These are phyloP conservation scores for Tetradesmus obliquus DNA, from an alignment of 139 green algal species.

Conservation along the genomic window DNA sequence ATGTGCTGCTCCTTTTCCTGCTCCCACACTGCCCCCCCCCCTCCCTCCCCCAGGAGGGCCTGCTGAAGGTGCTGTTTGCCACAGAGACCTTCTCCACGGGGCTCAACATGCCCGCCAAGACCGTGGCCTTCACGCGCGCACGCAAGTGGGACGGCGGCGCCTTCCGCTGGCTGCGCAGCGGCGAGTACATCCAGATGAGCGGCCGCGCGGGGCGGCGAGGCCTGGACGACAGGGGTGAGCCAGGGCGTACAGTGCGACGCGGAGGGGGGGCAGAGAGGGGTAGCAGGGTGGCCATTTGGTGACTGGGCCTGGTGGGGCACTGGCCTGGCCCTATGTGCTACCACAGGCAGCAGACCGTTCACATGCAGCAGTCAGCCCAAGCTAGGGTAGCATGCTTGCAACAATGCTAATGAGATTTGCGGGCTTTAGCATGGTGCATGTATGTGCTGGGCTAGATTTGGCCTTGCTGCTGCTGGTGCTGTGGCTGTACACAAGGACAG, in stretches of 20 bases:
- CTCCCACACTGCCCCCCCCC: not conserved
- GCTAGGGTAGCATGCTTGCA: not conserved
- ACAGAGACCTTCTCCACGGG: conserved; percentile 98
- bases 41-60: conserved; percentile 45
- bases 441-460: not conserved
- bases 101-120: conserved; percentile 98
- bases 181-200: conserved; percentile 99
- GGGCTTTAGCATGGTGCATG: not conserved
- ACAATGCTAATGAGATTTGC: not conserved
- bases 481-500: no score
- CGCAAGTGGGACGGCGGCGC: conserved; percentile 94
- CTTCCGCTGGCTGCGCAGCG: conserved; percentile 74
- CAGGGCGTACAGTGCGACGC: not conserved
- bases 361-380: not conserved
- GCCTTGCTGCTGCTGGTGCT: not conserved
- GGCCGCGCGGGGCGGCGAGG: conserved; percentile 92
- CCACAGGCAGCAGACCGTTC: not conserved
- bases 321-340: not conserved
- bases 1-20: not conserved
- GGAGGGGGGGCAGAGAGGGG: not conserved
- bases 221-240: conserved; percentile 86
- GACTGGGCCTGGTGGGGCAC: not conserved
- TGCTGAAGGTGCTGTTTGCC: conserved; percentile 83
- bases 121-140: conserved; percentile 94
- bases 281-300: not conserved